phyloP scores from a whole-genome alignment of 2,329 filamentous ascomycete genomes.

The Colletotrichum limetticola region DNA sequence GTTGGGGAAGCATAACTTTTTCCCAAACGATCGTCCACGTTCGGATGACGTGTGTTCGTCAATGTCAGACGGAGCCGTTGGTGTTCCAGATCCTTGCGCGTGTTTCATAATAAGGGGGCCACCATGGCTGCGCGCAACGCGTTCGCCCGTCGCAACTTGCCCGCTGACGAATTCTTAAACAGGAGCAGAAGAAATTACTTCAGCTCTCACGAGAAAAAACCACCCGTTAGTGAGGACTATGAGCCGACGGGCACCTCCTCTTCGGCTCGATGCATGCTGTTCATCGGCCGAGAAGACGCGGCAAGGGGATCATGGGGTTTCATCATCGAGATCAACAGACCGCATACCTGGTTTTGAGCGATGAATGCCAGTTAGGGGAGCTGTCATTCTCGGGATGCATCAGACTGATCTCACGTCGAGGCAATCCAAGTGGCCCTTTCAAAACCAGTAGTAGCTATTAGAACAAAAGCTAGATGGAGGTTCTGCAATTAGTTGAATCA shows the following conservation, averaged over 20 bases:
- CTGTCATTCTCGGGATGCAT: too few relatives aligned
- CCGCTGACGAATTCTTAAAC: neutral
- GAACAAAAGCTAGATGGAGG: too few relatives aligned
- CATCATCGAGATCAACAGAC: neutral
- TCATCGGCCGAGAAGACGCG: neutral
- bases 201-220: neutral
- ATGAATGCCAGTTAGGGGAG: too few relatives aligned
- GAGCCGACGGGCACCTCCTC: neutral
- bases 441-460: too few relatives aligned
- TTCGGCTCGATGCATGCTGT: neutral
- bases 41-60: neutral
- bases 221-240: neutral
- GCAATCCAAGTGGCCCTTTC: too few relatives aligned
- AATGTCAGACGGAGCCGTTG: neutral
- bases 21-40: neutral
- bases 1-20: neutral
- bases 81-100: constrained; percentile 1
- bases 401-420: too few relatives aligned
- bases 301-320: neutral
- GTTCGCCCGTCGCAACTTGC: neutral
- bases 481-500: too few relatives aligned
- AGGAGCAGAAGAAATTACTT: neutral
- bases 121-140: neutral
- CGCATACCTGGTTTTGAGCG: neutral
- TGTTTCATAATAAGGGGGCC: constrained; percentile 1